These are phyloP conservation scores for Garcia nutans DNA, from an alignment of 345 rosid species.

Conservation along the genomic window DNA sequence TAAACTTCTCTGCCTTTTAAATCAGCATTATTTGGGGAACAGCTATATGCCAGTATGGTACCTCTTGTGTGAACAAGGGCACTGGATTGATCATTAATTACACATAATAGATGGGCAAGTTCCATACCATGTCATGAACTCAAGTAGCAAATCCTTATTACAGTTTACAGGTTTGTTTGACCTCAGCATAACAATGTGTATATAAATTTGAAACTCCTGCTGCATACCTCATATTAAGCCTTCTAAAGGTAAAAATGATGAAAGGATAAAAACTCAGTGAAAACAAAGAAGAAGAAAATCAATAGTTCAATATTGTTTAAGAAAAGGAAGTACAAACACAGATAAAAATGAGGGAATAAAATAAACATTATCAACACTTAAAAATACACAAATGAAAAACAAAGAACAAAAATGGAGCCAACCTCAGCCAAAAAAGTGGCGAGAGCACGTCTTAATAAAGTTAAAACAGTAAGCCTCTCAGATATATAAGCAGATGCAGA, in stretches of 20 bases:
- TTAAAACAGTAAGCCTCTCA: conserved; percentile 61
- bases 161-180: background rate
- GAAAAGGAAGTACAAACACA: background rate
- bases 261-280: too few relatives aligned
- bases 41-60: background rate
- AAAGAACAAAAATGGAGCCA: conserved; percentile 1
- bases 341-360: background rate
- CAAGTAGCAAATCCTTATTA: background rate
- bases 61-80: background rate
- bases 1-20: background rate
- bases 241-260: too few relatives aligned
- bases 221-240: too few relatives aligned
- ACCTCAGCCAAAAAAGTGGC: conserved; percentile 94
- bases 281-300: background rate
- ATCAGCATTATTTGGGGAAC: background rate
- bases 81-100: background rate
- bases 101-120: background rate
- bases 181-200: background rate
- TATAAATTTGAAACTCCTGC: background rate
- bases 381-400: background rate
- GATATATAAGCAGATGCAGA: conserved; percentile 68
- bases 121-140: background rate
- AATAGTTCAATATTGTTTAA: background rate
- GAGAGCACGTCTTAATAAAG: conserved; percentile 54
- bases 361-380: conserved; percentile 5